Evolutionary conservation across 2,329 filamentous ascomycete species (phyloP).

Genomic region (Penicillium sp.): DNA sequence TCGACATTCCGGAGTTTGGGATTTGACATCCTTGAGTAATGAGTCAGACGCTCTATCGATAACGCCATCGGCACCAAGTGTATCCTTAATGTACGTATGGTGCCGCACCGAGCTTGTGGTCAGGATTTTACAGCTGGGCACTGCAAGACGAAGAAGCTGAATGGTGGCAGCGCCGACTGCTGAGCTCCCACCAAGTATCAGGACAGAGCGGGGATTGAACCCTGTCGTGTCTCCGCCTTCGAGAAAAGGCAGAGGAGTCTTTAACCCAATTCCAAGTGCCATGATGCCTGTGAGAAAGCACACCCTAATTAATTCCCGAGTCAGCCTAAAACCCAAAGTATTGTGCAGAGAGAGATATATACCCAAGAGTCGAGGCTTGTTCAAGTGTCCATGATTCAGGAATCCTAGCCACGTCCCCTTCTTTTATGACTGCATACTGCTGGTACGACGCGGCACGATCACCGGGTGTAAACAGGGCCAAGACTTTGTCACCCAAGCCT

Average conservation of each 20-base stretch:
- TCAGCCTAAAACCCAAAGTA: too few species aligned
- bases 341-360: neutral
- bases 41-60: conserved; percentile 3
- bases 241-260: conserved; percentile 6
- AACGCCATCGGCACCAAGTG: neutral
- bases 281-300: conserved; percentile 8
- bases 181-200: conserved; percentile 38
- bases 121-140: conserved; percentile 28
- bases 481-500: neutral
- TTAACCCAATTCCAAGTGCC: conserved; percentile 7
- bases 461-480: conserved; percentile 2
- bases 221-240: conserved; percentile 24
- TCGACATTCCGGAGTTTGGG: neutral
- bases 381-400: conserved; percentile 5
- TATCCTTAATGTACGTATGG: neutral
- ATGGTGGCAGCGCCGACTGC: conserved; percentile 32
- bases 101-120: conserved; percentile 28
- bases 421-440: neutral
- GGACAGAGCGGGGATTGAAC: conserved; percentile 23
- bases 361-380: conserved; percentile 7
- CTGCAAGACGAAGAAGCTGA: conserved; percentile 35
- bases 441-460: conserved; percentile 7
- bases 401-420: conserved; percentile 2
- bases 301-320: neutral
- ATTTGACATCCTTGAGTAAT: conserved; percentile 1